Evolutionary conservation across 805 yeast species (phyloP), one percentile per base, ranked within the genome.

Genomic region (Starmerella tilneyi): DNA sequence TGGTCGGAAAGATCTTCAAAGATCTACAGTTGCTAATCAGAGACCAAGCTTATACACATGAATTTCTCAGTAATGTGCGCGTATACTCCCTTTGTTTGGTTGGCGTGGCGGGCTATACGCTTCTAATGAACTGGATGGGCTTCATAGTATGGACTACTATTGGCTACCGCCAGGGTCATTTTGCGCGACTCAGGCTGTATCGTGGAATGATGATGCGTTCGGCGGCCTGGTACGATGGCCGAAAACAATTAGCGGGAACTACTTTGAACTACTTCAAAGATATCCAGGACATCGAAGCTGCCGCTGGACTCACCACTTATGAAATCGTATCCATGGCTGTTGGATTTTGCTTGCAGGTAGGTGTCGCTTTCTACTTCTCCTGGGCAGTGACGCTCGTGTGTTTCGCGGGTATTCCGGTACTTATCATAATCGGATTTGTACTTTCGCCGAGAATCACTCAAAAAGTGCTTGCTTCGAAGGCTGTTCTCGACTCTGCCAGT

Each of bases 381-480:
- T 89, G 96, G 96, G 71, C 83, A 3, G 68, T 92, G 9, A 83
- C 96, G 0, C 63, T 92, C 21, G 73, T 92, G 1, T 75, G 81
- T n/a, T 56, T 89, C 47, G 79, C 84, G 1, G 70, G 81, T 3
- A 54, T 84, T 4, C 98, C 98, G 0, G 27, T 86, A 0, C 73
- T 89, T 46, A 68, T 69, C 0, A 8, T 69, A 0, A 50, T 72
- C 3, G 76, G 81, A 1, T 61, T 66, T 29, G 28, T 69, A 0
- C 72, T 80, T 46, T 76, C 86, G 0, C 65, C 57, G 13, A 58
- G 70, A 27, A 71, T 81, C 12, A 74, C 72, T 42, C 66, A 59
- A 27, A 69, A 66, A 50, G 71, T 84, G 1, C 57, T 60, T 3
- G 41, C 51, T 16, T 92, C 86, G 54, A 89, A 92, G 59, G 53